Conservation (phyloP, 2,329 filamentous ascomycete species). For the Botrytis pseudocinerea region DNA sequence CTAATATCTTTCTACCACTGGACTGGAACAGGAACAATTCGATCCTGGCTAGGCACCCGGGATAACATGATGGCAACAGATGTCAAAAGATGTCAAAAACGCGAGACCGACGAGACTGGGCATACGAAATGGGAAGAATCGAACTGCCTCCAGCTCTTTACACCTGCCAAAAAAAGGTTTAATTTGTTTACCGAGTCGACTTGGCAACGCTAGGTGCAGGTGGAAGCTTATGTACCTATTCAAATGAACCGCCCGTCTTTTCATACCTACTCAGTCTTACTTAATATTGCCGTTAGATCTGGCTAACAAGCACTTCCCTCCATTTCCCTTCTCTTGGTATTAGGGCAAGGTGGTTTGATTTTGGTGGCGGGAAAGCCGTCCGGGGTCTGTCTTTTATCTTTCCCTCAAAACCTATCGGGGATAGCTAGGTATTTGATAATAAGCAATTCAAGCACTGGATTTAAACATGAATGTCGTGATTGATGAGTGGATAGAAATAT, state of each 20-base stretch:
- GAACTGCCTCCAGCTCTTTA: background rate
- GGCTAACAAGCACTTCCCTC: slow-evolving; percentile 1
- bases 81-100: background rate
- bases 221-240: slow-evolving; percentile 4
- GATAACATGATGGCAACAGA: background rate
- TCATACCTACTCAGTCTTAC: background rate
- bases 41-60: background rate
- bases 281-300: background rate
- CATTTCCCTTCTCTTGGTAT: background rate
- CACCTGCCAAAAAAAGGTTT: slow-evolving; percentile 9
- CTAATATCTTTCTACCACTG: background rate
- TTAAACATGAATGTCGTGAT: slow-evolving; percentile 1
- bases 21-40: slow-evolving; percentile 4
- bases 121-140: background rate
- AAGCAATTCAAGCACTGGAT: slow-evolving; percentile 3
- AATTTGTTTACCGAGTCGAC: background rate
- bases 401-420: background rate
- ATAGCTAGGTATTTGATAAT: slow-evolving; percentile 11
- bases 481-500: background rate
- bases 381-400: slow-evolving; percentile 1
- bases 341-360: background rate
- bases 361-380: background rate
- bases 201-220: background rate
- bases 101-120: slow-evolving; percentile 1
- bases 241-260: background rate